Conservation (phyloP, 495 filamentous ascomycete genomes). For the Annulohypoxylon bovei region DNA sequence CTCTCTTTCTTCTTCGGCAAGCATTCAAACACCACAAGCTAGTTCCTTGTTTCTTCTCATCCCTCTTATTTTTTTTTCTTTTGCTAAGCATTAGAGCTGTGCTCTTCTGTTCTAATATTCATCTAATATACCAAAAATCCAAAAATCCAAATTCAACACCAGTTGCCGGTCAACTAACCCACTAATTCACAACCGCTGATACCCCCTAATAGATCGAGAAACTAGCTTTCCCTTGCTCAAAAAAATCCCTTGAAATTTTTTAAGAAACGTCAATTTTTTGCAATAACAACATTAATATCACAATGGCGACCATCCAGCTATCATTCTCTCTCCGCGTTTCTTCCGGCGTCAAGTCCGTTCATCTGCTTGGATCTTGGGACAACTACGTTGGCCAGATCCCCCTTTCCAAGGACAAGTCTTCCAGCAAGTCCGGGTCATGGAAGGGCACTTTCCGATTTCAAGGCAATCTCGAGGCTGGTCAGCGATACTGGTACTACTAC, state of each 20-base stretch:
- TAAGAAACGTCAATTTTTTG: slow-evolving; percentile 53
- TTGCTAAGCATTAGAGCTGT: slow-evolving; percentile 59
- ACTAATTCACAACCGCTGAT: slow-evolving; percentile 48
- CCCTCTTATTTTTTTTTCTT: slow-evolving; percentile 60
- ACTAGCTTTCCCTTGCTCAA: slow-evolving; percentile 70
- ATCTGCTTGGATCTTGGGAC: slow-evolving; percentile 98
- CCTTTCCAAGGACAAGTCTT: slow-evolving; percentile 82
- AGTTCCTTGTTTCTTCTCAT: slow-evolving; percentile 61
- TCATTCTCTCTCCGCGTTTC: slow-evolving; percentile 94
- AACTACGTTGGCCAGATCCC: slow-evolving; percentile 93
- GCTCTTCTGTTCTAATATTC: slow-evolving; percentile 50
- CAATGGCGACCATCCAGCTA: slow-evolving; percentile 86
- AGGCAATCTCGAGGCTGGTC: slow-evolving; percentile 82
- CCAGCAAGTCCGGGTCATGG: slow-evolving; percentile 85
- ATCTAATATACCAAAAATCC: slow-evolving; percentile 48
- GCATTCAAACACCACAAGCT: slow-evolving; percentile 75
- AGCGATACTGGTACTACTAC: slow-evolving; percentile 99
- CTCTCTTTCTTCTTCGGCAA: slow-evolving; percentile 76
- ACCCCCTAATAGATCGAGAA: slow-evolving; percentile 54
- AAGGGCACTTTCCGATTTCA: slow-evolving; percentile 97
- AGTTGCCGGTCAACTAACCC: slow-evolving; percentile 62
- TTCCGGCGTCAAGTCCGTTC: slow-evolving; percentile 95
- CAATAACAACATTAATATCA: slow-evolving; percentile 60
- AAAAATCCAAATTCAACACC: slow-evolving; percentile 52
- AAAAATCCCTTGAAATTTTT: slow-evolving; percentile 44